Percentiles rank a stretch among this genome's conserved stretches.
Conservation (phyloP, 352 stramenopile species). For the Pythium brachiatum region DNA sequence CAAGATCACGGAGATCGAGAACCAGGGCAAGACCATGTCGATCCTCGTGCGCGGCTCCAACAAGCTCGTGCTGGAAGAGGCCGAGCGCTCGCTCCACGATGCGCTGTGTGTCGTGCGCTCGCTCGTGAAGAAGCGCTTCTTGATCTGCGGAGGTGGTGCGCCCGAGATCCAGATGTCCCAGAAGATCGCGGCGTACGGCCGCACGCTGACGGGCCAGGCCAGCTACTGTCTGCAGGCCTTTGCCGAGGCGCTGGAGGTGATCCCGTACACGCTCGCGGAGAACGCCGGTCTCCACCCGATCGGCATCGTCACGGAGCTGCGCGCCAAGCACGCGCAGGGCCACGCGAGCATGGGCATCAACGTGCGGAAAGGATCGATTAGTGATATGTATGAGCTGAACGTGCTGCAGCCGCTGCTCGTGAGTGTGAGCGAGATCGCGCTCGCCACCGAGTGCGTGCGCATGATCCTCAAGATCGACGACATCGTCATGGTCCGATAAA, state of each 20-base stretch:
- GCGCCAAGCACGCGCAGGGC: slow-evolving; percentile 92
- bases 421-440: slow-evolving; percentile 95
- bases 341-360: slow-evolving; percentile 95
- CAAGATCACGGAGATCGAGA: slow-evolving; percentile 97
- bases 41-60: slow-evolving; percentile 98
- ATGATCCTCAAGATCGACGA: slow-evolving; percentile 99
- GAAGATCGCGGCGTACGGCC: slow-evolving; percentile 91
- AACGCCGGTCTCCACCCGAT: slow-evolving; percentile 99
- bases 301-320: slow-evolving; percentile 96
- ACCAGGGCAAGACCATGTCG: slow-evolving; percentile 95
- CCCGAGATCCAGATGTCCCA: slow-evolving; percentile 97
- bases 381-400: slow-evolving; percentile 98
- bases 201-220: slow-evolving; percentile 92
- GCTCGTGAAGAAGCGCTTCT: slow-evolving; percentile 98
- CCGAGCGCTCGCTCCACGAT: slow-evolving; percentile 98
- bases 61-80: slow-evolving; percentile 98
- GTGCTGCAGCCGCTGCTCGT: slow-evolving; percentile 99
- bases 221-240: slow-evolving; percentile 98
- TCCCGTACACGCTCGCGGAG: slow-evolving; percentile 99
- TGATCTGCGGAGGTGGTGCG: slow-evolving; percentile 97
- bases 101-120: slow-evolving; percentile 97
- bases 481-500: slow-evolving; percentile 96
- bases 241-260: slow-evolving; percentile 96
- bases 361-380: slow-evolving; percentile 94
- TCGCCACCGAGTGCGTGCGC: slow-evolving; percentile 98